Conservation (phyloP, 192 early-diverging fungal species). For the Backusella tarrabulga region DNA sequence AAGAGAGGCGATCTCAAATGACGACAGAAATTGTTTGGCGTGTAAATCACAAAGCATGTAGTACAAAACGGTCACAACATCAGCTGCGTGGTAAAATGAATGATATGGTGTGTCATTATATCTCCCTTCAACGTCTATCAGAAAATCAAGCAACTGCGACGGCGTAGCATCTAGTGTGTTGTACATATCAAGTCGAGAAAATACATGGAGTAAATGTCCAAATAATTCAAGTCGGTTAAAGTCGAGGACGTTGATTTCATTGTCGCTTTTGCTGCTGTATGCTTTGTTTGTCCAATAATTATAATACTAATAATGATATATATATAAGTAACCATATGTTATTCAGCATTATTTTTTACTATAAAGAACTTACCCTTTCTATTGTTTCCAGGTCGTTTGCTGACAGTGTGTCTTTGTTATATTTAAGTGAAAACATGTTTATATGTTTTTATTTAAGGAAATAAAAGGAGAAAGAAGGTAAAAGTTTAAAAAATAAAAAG, state of each 20-base stretch:
- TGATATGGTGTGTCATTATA: constrained; percentile 84
- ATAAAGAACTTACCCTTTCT: constrained; percentile 46
- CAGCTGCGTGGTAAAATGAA: constrained; percentile 87
- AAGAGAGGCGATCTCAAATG: constrained; percentile 69
- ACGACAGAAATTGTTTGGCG: constrained; percentile 59
- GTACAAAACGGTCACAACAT: constrained; percentile 81
- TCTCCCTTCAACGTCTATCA: constrained; percentile 72
- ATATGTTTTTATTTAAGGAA: not conserved
- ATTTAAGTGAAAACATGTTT: constrained; percentile 47
- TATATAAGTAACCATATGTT: constrained; percentile 42
- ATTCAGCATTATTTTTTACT: constrained; percentile 34
- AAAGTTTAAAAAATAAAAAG: not conserved
- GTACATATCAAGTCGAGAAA: constrained; percentile 61
- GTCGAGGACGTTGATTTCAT: constrained; percentile 61
- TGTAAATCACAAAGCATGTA: constrained; percentile 71
- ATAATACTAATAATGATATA: constrained; percentile 30
- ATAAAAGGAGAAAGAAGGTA: not conserved
- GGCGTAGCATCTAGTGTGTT: constrained; percentile 51
- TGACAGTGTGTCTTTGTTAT: constrained; percentile 42
- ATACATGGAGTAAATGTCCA: constrained; percentile 78
- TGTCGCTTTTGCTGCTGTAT: constrained; percentile 52
- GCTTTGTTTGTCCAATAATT: not conserved
- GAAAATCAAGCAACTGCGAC: constrained; percentile 74
- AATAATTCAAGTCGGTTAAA: constrained; percentile 68
- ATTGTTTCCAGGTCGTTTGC: constrained; percentile 55